Base-by-base conservation (phyloP, 768 basidiomycete genomes). In the Inosperma sp. region DNA sequence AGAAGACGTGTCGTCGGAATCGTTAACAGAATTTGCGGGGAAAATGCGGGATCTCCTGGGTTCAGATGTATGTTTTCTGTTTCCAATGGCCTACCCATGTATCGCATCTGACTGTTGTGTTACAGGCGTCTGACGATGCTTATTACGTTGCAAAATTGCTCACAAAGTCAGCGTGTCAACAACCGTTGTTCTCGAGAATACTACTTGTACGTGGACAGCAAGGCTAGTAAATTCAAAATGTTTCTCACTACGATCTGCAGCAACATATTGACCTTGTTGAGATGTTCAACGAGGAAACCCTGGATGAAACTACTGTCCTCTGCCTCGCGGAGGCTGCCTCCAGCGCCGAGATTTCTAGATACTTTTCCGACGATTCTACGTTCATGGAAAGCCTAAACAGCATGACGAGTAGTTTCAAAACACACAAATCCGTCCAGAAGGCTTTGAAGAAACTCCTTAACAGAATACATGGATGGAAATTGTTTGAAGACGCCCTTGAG, bases 81-180 rank as follows among this genome's bases (percentile, higher is more conserved):
- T 31, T 30, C 6, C 34, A 49, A 45, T 42, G 14, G 33, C 22
- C 23, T 17, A 34, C 12, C n/a, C 17, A 13, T 41, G n/a, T 10
- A 19, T 33, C n/a, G 30, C 7, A 43, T 14, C 29, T 49, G 21
- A 35, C 6, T 17, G 30, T 43, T 14, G 51, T 26, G 19, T 22
- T 10, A 12, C 40, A 86, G 81, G 72, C 75, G 49, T 64, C 65
- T 29, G 72, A 75, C 49, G 83, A 84, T 52, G 73, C 84, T 1
- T 82, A 81, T 59, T 70, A 75, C 26, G 66, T 88, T 10, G 81
- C 85, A 1, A 79, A 79, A 21, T 70, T 88, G 49, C 68, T 90
- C 34, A 79, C 72, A 46, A 77, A 82, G 51, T 71, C 80, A 5
- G 84, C 85, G 5, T 82, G 83, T 21, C 88, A 90, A 62, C 74